Evolutionary conservation across 164 flowering plant genomes (phyloP), one percentile per base, ranked within the genome.

Genomic region (Vitis cinerea): DNA sequence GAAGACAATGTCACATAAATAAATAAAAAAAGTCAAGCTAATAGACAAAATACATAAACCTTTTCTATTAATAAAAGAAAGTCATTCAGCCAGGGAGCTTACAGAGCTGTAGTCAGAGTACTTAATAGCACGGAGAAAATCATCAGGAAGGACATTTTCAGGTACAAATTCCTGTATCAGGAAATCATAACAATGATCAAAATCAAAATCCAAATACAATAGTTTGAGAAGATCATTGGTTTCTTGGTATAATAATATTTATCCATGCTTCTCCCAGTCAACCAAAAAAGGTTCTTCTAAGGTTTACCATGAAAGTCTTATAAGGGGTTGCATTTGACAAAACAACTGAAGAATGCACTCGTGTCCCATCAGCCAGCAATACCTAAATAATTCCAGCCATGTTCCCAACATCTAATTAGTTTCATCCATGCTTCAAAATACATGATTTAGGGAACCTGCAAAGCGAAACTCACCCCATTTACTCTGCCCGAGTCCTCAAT

Each of bases 241-340:
- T 19, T 17, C 54, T 58, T 9, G 4, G 11, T 29, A 62, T 29
- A 30, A 48, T 13, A 52, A 31, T 57, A 4, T n/a, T 19, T n/a
- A 2, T 62, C 44, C 16, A 19, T 55, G 16, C 12, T 61, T 59
- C 65, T 57, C 30, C 47, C 4, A 51, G 11, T 30, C 53, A 75
- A 27, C 14, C 10, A 63, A 10, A 7, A 19, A 16, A 71, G 16
- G 59, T 54, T 10, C 27, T 11, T 31, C 9, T 58, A 59, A 17
- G 51, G 0, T 19, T 80, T 85, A 92, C 99, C 97, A 86, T 78
- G 79, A 96, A 96, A 60, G 99, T 96, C 69, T 71, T 85, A 68
- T 90, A 84, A 54, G 99, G 92, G 15, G 99, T 96, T 47, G 97
- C 94, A 83, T 96, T 96, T 54, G 99, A 93, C 75, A 96, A 73